A percentile compares a stretch with the other conserved stretches of the same genome.
Conservation (phyloP, 2,329 filamentous ascomycete genomes). For the Fusarium globosum region DNA sequence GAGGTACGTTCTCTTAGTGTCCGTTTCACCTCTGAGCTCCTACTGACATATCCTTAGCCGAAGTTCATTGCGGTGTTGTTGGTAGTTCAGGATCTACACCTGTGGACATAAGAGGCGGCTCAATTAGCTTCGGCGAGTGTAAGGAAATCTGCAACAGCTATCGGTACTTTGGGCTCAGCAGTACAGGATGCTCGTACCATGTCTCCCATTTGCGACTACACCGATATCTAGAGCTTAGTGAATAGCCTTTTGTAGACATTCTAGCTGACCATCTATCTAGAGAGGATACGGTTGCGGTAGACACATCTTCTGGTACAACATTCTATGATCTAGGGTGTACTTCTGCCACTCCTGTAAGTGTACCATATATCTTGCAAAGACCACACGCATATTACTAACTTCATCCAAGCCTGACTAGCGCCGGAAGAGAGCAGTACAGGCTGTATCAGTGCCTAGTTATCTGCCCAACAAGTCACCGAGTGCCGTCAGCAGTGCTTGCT, state of each 20-base stretch:
- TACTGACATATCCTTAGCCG: not conserved
- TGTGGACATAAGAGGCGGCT: not conserved
- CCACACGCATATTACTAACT: not conserved
- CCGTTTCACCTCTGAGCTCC: not conserved
- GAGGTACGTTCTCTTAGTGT: not conserved
- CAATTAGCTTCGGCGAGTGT: not conserved
- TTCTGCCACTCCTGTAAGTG: not conserved
- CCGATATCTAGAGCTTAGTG: not conserved
- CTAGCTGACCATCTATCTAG: not conserved
- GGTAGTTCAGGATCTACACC: not conserved
- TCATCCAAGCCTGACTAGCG: not conserved
- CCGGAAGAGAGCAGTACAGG: not conserved
- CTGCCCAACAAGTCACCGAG: not conserved
- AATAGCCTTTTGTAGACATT: not conserved
- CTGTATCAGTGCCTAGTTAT: not conserved
- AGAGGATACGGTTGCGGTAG: not conserved
- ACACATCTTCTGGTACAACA: not conserved
- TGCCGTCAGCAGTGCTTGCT: not conserved
- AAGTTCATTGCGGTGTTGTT: not conserved
- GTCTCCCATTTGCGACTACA: not conserved
- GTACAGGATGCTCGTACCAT: not conserved
- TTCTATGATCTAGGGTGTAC: not conserved
- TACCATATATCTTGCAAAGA: not conserved
- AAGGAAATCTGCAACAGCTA: not conserved
- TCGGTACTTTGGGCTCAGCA: not conserved